A percentile compares a stretch with the other conserved stretches of the same genome.
Conservation (phyloP, 495 filamentous ascomycete genomes). For the Rusavskia elegans region DNA sequence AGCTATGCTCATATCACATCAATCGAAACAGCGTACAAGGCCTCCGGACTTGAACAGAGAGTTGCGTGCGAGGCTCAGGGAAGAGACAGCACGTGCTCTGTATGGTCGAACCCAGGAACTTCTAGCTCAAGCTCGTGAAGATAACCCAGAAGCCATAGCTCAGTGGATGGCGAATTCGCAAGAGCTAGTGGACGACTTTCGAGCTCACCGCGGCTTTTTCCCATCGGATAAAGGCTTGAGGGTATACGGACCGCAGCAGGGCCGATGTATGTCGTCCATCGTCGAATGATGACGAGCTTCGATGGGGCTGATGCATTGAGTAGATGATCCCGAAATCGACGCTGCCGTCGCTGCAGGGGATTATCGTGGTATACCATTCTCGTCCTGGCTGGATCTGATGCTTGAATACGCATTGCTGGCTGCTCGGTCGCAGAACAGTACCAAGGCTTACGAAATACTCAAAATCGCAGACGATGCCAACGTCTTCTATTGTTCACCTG, state of each 20-base stretch:
- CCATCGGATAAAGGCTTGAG: slow-evolving; percentile 51
- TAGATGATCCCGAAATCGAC: too few species aligned
- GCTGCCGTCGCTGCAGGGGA: slow-evolving; percentile 21
- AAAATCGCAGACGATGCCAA: slow-evolving; percentile 57
- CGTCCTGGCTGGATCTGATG: slow-evolving; percentile 81
- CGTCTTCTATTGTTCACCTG: slow-evolving; percentile 56
- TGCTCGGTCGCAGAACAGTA: slow-evolving; percentile 37
- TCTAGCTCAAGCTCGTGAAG: slow-evolving; percentile 30
- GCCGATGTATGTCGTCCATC: too few species aligned
- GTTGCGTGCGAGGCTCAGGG: slow-evolving; percentile 16
- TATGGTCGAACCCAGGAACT: slow-evolving; percentile 39
- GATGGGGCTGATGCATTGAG: too few species aligned
- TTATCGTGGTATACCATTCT: slow-evolving; percentile 67
- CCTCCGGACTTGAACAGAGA: slow-evolving; percentile 18
- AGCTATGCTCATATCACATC: slow-evolving; percentile 6
- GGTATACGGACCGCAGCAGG: slow-evolving; percentile 44
- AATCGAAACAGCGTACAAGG: slow-evolving; percentile 9
- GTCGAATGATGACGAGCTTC: too few species aligned
- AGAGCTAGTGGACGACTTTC: slow-evolving; percentile 65
- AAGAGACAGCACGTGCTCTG: slow-evolving; percentile 39
- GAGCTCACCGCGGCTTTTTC: slow-evolving; percentile 61
- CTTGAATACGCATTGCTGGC: slow-evolving; percentile 65
- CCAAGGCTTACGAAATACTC: slow-evolving; percentile 63
- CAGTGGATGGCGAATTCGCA: slow-evolving; percentile 64
- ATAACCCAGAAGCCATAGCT: slow-evolving; percentile 33